Evolutionary conservation across 23 red algal genomes (phyloP), one percentile per base, ranked within the genome.

Genomic region (Rhodosorus marinus): DNA sequence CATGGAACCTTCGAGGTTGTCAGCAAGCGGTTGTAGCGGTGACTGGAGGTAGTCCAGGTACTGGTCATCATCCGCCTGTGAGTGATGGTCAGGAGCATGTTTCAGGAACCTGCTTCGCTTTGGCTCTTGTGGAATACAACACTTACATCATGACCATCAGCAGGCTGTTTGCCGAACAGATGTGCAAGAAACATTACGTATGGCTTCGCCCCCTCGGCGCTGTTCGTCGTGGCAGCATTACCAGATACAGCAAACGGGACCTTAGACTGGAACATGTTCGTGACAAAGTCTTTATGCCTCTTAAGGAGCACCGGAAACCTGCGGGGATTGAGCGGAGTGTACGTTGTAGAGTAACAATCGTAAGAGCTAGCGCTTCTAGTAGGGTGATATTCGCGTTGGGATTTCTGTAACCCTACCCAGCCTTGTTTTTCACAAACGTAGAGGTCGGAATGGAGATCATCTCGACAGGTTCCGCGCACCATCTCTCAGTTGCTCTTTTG

Each of bases 21-120:
- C 47, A n/a, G 81, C 69, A 29, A 86, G 72, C 19, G 81, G 81
- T 49, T 86, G 81, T 35, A 86, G 49, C 14, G 82, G 82, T 17
- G 67, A 64, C 64, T 78, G 70, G 43, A 92, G 61, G 47, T 78
- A 79, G 42, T 92, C 82, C 59, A 74, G 66, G 29, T 92, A 92
- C 7, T 72, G 82, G 17, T 52, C 67, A 8, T 71, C 70, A 33
- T 66, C 59, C 8, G 64, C 64, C 58, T 92, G n/a, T n/a, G n/a
- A n/a, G n/a, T n/a, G n/a, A n/a, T n/a, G n/a, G n/a, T n/a, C n/a
- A n/a, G n/a, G n/a, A n/a, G n/a, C n/a, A n/a, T n/a, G n/a, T n/a
- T n/a, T n/a, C n/a, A n/a, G n/a, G n/a, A n/a, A n/a, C n/a, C n/a
- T n/a, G n/a, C n/a, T n/a, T n/a, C n/a, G n/a, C n/a, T n/a, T n/a